These are phyloP conservation scores for Microstegium vimineum DNA, from an alignment of 176 grass and related monocot genomes.

Conservation along the genomic window DNA sequence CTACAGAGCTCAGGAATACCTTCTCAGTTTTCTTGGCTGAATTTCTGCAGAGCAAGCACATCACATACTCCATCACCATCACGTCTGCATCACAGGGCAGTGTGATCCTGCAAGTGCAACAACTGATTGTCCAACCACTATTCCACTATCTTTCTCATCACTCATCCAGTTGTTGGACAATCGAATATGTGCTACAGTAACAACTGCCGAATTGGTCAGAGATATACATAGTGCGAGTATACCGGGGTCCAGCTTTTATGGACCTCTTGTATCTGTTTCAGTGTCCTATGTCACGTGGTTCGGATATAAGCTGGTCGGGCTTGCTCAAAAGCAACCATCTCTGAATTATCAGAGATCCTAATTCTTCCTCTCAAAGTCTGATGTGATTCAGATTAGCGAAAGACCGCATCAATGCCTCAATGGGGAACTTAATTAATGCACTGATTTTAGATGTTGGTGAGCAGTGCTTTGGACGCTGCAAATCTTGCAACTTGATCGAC, in stretches of 20 bases:
- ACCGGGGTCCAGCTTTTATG: no score
- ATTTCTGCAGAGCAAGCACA: no score
- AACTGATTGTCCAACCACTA: no score
- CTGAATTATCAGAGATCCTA: not conserved
- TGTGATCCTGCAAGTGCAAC: no score
- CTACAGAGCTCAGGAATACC: no score
- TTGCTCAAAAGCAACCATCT: not conserved
- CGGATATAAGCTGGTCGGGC: not conserved
- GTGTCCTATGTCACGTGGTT: constrained; percentile 2
- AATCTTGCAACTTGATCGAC: constrained; percentile 6
- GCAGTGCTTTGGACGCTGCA: not conserved
- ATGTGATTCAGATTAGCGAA: not conserved
- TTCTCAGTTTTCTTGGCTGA: no score
- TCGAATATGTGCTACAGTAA: not conserved
- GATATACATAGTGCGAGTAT: not conserved
- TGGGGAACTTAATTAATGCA: no score
- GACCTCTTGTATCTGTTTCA: not conserved
- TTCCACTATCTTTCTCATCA: no score
- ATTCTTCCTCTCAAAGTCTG: not conserved
- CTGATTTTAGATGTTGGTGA: constrained; percentile 1
- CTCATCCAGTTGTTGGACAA: no score
- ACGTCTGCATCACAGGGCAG: no score
- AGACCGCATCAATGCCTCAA: not conserved
- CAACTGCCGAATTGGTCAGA: not conserved
- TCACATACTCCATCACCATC: no score